Percentiles rank a stretch among this genome's conserved stretches.
Evolutionary conservation across 345 rosid species (phyloP).

Genomic region (Erysimum cheiranthoides): DNA sequence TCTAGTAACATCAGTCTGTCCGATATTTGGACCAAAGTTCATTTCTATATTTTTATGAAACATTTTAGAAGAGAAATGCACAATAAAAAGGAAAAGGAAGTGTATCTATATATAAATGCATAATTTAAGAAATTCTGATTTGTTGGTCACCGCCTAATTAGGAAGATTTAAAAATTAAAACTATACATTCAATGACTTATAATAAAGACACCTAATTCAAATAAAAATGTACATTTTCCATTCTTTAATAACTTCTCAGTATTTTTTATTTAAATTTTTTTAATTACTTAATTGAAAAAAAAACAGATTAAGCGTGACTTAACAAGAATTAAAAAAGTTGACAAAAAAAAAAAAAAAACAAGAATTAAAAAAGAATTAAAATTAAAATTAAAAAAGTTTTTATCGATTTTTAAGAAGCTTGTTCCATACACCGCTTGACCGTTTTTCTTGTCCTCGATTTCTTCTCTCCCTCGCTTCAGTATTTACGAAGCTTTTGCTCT

Average conservation of each 20-base stretch:
- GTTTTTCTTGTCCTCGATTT: conserved; percentile 36
- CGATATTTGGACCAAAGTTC: not conserved
- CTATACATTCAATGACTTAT: not conserved
- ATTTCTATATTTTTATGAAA: not conserved
- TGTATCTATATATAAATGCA: not conserved
- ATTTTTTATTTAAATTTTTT: not conserved
- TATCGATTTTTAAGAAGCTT: conserved; percentile 32
- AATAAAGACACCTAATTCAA: not conserved
- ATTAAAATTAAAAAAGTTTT: not conserved
- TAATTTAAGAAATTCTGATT: conserved; percentile 9
- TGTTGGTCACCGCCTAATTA: conserved; percentile 1
- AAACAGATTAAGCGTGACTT: conserved; percentile 18
- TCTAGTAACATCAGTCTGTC: not conserved
- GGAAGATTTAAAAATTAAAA: not conserved
- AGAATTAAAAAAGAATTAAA: no score
- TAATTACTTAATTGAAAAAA: not conserved
- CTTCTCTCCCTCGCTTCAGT: conserved; percentile 40
- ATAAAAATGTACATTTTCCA: not conserved
- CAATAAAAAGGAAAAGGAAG: not conserved
- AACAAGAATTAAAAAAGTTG: not conserved
- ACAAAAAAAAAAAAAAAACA: not conserved
- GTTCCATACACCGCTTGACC: conserved; percentile 47
- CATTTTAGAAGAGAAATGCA: not conserved
- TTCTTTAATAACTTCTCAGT: not conserved
- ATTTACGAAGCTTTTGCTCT: conserved; percentile 14